Evolutionary conservation across 805 yeast species (phyloP).

Genomic region (Pichia manshurica): DNA sequence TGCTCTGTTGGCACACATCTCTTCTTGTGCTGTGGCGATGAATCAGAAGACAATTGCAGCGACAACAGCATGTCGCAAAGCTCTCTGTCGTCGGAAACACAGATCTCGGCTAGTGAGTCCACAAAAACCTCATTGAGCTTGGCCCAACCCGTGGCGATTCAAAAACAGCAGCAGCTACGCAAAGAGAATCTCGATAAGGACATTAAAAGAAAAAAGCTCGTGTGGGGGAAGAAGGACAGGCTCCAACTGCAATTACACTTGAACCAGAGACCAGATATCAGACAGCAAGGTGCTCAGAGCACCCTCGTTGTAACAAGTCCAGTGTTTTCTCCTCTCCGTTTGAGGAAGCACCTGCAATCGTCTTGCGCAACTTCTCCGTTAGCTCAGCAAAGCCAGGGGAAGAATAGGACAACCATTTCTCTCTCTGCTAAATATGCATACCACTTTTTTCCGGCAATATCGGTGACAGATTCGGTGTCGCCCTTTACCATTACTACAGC

Average conservation of each 20-base stretch:
- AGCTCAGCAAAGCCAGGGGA: neutral
- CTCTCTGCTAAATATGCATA: constrained; percentile 2
- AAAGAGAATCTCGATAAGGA: neutral
- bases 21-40: too few species aligned
- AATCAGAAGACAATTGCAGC: too few species aligned
- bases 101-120: neutral
- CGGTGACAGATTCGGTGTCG: neutral
- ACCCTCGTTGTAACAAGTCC: neutral
- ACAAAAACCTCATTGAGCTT: neutral
- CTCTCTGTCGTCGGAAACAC: too few species aligned
- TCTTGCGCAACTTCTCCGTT: neutral
- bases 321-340: constrained; percentile 7
- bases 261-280: neutral
- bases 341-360: neutral
- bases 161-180: neutral
- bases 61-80: too few species aligned
- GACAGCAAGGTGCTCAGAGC: neutral
- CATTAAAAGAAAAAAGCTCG: constrained; percentile 5
- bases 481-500: constrained; percentile 3
- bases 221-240: constrained; percentile 6
- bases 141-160: neutral
- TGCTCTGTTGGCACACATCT: too few species aligned
- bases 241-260: constrained; percentile 5
- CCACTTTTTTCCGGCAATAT: constrained; percentile 3
- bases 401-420: neutral